These are phyloP conservation scores for Suillus subalutaceus DNA, from an alignment of 768 basidiomycete genomes.

Conservation along the genomic window DNA sequence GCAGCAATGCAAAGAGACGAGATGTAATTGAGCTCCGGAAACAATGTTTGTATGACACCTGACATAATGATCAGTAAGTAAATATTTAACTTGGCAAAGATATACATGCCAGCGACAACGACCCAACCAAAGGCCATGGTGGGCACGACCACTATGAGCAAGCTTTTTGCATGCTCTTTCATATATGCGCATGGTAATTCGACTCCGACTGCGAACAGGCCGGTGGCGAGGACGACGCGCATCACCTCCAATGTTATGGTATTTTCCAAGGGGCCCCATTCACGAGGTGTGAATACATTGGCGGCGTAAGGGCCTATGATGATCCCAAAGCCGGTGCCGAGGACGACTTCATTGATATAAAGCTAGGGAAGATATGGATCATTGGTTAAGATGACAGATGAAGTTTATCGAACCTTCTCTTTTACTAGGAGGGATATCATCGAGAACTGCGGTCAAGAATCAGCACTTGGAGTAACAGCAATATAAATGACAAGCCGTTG, in stretches of 20 bases:
- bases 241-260: slow-evolving; percentile 87
- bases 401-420: slow-evolving; percentile 59
- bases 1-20: slow-evolving; percentile 87
- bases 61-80: slow-evolving; percentile 1
- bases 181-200: slow-evolving; percentile 90
- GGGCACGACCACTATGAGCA: slow-evolving; percentile 72
- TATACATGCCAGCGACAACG: slow-evolving; percentile 61
- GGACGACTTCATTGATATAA: slow-evolving; percentile 92
- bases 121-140: slow-evolving; percentile 90
- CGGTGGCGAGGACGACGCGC: slow-evolving; percentile 86
- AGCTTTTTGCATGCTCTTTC: slow-evolving; percentile 71
- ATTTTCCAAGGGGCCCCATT: slow-evolving; percentile 57
- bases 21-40: slow-evolving; percentile 71
- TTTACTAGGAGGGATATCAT: slow-evolving; percentile 82
- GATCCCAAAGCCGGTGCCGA: slow-evolving; percentile 71
- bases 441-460: slow-evolving; percentile 60
- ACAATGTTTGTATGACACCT: slow-evolving; percentile 71
- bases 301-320: slow-evolving; percentile 74
- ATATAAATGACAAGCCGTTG: too few species aligned
- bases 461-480: background rate
- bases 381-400: background rate
- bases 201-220: slow-evolving; percentile 94
- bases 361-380: slow-evolving; percentile 43
- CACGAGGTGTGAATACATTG: slow-evolving; percentile 73
- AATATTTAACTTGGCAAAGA: slow-evolving; percentile 3